Evolutionary conservation across 2,329 filamentous ascomycete genomes (phyloP), one percentile per base, ranked within the genome.

Genomic region (Dactylellina parvicollis): DNA sequence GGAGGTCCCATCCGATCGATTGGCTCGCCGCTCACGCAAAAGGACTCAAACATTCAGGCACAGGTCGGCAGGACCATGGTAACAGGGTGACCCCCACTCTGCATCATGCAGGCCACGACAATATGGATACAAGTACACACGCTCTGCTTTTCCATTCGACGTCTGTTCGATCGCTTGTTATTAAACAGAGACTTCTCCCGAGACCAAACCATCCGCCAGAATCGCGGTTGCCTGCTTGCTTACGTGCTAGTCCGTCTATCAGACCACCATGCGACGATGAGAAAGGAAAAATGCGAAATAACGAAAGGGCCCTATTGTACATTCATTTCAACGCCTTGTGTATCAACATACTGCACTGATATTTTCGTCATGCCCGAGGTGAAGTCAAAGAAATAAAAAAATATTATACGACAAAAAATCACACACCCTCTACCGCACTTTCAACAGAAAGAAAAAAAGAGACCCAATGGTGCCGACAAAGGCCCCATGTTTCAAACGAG

Each of bases 301-400:
- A 38, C 12, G 12, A 38, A 38, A 54, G 3, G n/a, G 20, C 30
- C 36, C 52, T 56, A 56, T 42, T 42, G 30, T 56, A 42, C 52
- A 56, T 56, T 55, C 16, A 20, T 42, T 56, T 54, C 52, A 56
- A 56, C 52, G 52, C 52, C 52, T 18, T 2, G n/a, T 56, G 52
- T 56, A 56, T 40, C 34, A 56, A 56, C 34, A 56, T 42, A 56
- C 22, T 56, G 36, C 52, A n/a, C n/a, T n/a, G n/a, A n/a, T n/a
- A n/a, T 56, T 40, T 56, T 22, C 47, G 47, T 59, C 52, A 42
- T 57, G 52, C 34, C 24, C 32, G 20, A 44, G 46, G 10, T 8
- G 32, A 46, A 59, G n/a, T n/a, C n/a, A 46, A 44, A 20, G 22
- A 46, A 38, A 46, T 16, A 59, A 32, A 47, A 8, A 59, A 32